phyloP scores from a whole-genome alignment of 495 filamentous ascomycete genomes.

The Podospora appendiculata region DNA sequence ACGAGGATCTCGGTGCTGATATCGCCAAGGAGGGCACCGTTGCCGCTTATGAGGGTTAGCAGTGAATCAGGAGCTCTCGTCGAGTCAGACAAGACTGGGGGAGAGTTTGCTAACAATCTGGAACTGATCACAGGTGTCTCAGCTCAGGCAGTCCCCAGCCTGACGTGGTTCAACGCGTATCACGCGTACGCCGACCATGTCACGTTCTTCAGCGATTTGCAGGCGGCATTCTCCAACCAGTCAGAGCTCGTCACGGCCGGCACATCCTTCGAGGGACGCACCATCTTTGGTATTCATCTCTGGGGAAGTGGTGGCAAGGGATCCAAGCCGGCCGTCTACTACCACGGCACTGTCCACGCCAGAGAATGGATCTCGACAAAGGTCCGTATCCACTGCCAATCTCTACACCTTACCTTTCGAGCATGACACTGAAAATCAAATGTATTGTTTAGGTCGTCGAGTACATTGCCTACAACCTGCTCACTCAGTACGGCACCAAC shows the following conservation, averaged over 20 bases:
- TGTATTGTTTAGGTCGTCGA: slow-evolving; percentile 26
- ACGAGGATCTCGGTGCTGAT: slow-evolving; percentile 22
- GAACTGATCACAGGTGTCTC: slow-evolving; percentile 6
- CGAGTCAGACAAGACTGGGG: neutral
- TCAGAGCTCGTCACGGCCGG: slow-evolving; percentile 48
- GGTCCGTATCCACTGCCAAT: slow-evolving; percentile 10
- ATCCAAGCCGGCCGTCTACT: slow-evolving; percentile 49
- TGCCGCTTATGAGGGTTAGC: slow-evolving; percentile 16
- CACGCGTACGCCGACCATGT: slow-evolving; percentile 50
- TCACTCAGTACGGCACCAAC: slow-evolving; percentile 38
- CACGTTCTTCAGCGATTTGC: slow-evolving; percentile 44
- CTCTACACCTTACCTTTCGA: no score
- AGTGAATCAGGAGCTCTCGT: neutral
- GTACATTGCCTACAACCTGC: slow-evolving; percentile 48
- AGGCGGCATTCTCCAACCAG: slow-evolving; percentile 36
- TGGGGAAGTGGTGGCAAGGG: slow-evolving; percentile 47
- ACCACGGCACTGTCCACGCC: slow-evolving; percentile 57
- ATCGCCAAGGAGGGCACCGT: slow-evolving; percentile 15
- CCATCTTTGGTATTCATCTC: slow-evolving; percentile 52
- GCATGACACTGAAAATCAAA: no score
- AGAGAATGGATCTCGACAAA: slow-evolving; percentile 56
- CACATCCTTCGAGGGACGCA: slow-evolving; percentile 39
- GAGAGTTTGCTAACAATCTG: slow-evolving; percentile 1
- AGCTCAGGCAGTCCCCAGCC: slow-evolving; percentile 12
- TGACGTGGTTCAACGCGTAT: slow-evolving; percentile 51